Percentiles rank a stretch among this genome's conserved stretches.
These are phyloP conservation scores for Ophiocordyceps robertsii DNA, from an alignment of 2,329 filamentous ascomycete genomes.

Conservation along the genomic window DNA sequence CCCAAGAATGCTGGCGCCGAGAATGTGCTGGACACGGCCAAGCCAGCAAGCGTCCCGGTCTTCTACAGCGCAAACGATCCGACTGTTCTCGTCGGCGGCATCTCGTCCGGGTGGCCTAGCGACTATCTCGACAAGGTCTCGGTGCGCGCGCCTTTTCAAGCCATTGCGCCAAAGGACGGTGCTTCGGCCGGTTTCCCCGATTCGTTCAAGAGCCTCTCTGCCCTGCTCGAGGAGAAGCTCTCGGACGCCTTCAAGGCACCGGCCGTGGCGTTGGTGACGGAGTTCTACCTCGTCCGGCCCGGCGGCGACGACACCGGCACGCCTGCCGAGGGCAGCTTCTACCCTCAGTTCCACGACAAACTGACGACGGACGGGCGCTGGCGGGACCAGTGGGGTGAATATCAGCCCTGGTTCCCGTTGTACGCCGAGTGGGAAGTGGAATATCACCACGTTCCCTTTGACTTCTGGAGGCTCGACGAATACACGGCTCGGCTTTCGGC, in stretches of 20 bases:
- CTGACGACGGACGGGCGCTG: slow-evolving; percentile 1
- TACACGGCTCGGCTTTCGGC: slow-evolving; percentile 5
- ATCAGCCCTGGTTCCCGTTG: slow-evolving; percentile 26
- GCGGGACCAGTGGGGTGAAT: slow-evolving; percentile 18
- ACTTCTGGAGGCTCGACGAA: slow-evolving; percentile 17
- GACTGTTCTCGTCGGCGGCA: slow-evolving; percentile 21
- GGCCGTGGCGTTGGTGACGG: slow-evolving; percentile 1
- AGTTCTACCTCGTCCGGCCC: slow-evolving; percentile 2
- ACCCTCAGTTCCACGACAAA: slow-evolving; percentile 5
- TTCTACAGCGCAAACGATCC: slow-evolving; percentile 21
- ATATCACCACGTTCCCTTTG: slow-evolving; percentile 23
- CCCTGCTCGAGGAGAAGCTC: background rate
- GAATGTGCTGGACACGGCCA: slow-evolving; percentile 4
- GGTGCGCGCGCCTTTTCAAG: slow-evolving; percentile 2
- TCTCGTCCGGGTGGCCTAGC: slow-evolving; percentile 22
- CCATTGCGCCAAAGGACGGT: background rate
- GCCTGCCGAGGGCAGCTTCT: background rate
- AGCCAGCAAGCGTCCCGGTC: slow-evolving; percentile 9
- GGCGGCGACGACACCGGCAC: background rate
- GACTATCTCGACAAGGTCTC: slow-evolving; percentile 17
- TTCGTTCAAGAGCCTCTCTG: background rate
- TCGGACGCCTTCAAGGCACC: background rate
- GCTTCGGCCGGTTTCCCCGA: too few species aligned
- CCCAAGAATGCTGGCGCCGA: background rate
- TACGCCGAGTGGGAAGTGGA: slow-evolving; percentile 29